Base-by-base conservation (phyloP, 2,329 filamentous ascomycete genomes). In the Leptodontidium sp. region DNA sequence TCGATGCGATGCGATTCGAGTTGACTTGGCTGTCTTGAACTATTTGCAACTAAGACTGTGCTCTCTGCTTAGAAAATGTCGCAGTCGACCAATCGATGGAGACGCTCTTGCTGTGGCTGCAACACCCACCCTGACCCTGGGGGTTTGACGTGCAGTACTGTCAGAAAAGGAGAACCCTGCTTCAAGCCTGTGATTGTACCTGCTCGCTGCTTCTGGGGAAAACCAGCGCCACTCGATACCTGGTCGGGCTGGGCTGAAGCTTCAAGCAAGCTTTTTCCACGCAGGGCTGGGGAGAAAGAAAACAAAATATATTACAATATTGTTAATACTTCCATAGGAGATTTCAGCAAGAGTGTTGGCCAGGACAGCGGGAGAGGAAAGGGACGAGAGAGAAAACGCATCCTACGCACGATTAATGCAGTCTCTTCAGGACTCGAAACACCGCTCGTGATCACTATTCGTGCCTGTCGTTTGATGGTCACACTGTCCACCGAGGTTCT, bases 381-480 rank as follows among this genome's bases (percentile, higher is more conserved):
- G 24, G 43, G 12, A 21, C 4, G 43, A 47, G 40, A 21, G 15
- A 2, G 15, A 21, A 50, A 17, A 50, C n/a, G 21, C 47, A 50
- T 7, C n/a, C n/a, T 32, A 32, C 1, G 6, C 29, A 32, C 29
- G 29, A 50, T 50, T 14, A 50, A 7, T 35, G 50, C n/a, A 49
- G 59, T 62, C 50, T 45, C 58, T 62, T 45, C 58, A 5, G 45
- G 40, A 45, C 38, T 62, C 68, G 63, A 68, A 70, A 70, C 69
- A 67, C 29, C 61, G 21, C 69, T 68, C 61, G 64, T 69, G 67
- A 69, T 64, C 64, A 65, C 43, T 58, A 65, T 43, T 66, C 63
- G 21, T 40, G 47, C 53, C 38, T 57, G 53, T 53, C 38, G 50
- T 68, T 66, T 68, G 49, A 65, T 67, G 55, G 45, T 70, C 66